These are phyloP conservation scores for Aspergillus sp. DNA, from an alignment of 2,329 filamentous ascomycete species.

Conservation along the genomic window DNA sequence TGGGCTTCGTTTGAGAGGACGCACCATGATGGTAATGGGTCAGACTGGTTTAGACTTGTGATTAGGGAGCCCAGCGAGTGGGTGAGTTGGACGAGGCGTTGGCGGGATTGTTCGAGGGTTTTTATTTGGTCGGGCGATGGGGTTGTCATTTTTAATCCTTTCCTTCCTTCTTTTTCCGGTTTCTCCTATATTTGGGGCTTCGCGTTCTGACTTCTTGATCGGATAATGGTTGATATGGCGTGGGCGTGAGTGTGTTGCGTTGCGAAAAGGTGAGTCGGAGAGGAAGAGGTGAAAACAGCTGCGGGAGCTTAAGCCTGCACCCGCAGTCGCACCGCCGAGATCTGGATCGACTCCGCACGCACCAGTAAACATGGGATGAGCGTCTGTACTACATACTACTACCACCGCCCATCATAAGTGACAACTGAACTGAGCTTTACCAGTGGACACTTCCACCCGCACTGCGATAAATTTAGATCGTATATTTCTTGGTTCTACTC, in stretches of 20 bases:
- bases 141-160: slow-evolving; percentile 32
- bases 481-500: background rate
- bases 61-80: slow-evolving; percentile 67
- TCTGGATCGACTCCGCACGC: background rate
- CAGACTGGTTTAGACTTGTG: slow-evolving; percentile 59
- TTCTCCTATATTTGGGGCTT: too few relatives aligned
- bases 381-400: too few relatives aligned
- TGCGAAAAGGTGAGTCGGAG: background rate
- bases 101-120: slow-evolving; percentile 68
- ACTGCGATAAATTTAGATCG: background rate
- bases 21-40: slow-evolving; percentile 65
- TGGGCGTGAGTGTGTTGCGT: background rate
- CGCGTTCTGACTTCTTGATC: too few relatives aligned
- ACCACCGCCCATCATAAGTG: too few relatives aligned
- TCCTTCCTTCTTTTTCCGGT: background rate
- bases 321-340: background rate
- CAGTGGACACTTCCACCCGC: background rate
- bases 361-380: background rate
- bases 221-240: background rate
- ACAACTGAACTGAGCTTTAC: too few relatives aligned
- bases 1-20: background rate
- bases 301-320: too few relatives aligned
- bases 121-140: slow-evolving; percentile 51
- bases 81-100: slow-evolving; percentile 66
- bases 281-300: background rate